These are phyloP conservation scores for Wallacemonas sp. DNA, from an alignment of 208 protist species.

Conservation along the genomic window DNA sequence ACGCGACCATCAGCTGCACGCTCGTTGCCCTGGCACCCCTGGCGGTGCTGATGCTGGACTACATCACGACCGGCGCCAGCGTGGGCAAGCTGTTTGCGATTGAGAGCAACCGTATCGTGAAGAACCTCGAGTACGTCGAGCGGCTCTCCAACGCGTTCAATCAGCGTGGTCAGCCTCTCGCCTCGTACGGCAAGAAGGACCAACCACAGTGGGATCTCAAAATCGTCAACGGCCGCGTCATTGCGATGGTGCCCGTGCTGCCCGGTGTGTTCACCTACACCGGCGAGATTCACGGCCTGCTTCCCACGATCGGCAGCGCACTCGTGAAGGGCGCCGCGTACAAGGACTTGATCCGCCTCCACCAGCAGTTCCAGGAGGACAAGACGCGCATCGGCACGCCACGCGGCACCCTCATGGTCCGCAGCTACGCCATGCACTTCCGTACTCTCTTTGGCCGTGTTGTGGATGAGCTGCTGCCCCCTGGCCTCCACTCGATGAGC, in stretches of 20 bases:
- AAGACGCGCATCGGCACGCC: conserved; percentile 59
- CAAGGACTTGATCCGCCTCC: conserved; percentile 87
- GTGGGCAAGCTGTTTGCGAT: conserved; percentile 92
- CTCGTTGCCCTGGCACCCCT: conserved; percentile 79
- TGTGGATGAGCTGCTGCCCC: conserved; percentile 85
- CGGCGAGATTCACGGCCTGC: conserved; percentile 79
- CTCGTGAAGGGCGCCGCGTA: conserved; percentile 66
- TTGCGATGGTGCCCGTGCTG: conserved; percentile 85
- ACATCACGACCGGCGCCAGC: conserved; percentile 65
- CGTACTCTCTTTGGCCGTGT: conserved; percentile 90
- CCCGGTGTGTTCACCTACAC: conserved; percentile 79
- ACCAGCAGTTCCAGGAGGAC: conserved; percentile 79
- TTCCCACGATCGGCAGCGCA: conserved; percentile 86
- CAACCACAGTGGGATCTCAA: conserved; percentile 72
- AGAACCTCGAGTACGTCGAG: conserved; percentile 71
- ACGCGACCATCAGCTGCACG: conserved; percentile 53
- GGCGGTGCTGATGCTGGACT: conserved; percentile 86
- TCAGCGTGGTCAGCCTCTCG: conserved; percentile 66
- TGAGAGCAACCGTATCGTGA: conserved; percentile 71
- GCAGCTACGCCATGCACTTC: conserved; percentile 84
- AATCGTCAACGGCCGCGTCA: conserved; percentile 78
- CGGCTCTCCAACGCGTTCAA: conserved; percentile 74
- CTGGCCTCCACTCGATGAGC: conserved; percentile 83
- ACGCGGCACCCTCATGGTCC: conserved; percentile 77
- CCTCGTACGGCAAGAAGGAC: conserved; percentile 70